phyloP scores from a whole-genome alignment of 75 land plant species.

The Isoetes taiwanensis region DNA sequence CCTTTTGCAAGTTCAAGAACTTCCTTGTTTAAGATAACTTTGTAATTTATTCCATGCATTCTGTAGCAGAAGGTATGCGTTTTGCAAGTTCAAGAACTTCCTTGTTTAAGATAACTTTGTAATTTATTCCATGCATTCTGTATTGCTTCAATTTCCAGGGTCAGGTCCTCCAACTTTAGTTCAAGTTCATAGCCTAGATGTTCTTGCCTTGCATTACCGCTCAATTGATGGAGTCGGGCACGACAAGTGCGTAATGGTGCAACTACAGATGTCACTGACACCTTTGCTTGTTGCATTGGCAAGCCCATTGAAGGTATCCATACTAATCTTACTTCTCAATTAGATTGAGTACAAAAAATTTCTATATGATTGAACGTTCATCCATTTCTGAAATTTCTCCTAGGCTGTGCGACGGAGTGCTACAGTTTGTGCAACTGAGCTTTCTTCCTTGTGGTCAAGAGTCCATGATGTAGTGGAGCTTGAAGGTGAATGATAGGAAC shows the following conservation, averaged over 20 bases:
- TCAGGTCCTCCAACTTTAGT: conserved; percentile 4
- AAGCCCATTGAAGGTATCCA: conserved; percentile 38
- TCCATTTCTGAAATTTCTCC: neutral
- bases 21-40: too few species aligned
- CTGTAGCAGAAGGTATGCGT: too few species aligned
- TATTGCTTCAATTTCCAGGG: neutral
- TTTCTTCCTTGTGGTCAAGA: conserved; percentile 21
- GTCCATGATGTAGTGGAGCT: too few species aligned
- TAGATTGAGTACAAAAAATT: neutral
- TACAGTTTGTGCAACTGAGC: conserved; percentile 29
- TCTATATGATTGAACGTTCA: neutral
- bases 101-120: too few species aligned
- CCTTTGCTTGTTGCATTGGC: conserved; percentile 44
- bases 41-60: too few species aligned
- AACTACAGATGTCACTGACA: conserved; percentile 41
- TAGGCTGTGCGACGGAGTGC: conserved; percentile 50
- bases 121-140: too few species aligned
- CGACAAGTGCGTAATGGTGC: neutral
- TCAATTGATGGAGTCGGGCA: neutral
- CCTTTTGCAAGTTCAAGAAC: too few species aligned
- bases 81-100: too few species aligned
- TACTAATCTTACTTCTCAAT: neutral
- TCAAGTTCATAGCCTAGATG: conserved; percentile 12
- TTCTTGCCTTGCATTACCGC: conserved; percentile 10
- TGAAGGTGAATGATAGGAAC: too few species aligned